Evolutionary conservation across 192 early-diverging fungal genomes (phyloP).

Genomic region (Linnemannia hyalina): DNA sequence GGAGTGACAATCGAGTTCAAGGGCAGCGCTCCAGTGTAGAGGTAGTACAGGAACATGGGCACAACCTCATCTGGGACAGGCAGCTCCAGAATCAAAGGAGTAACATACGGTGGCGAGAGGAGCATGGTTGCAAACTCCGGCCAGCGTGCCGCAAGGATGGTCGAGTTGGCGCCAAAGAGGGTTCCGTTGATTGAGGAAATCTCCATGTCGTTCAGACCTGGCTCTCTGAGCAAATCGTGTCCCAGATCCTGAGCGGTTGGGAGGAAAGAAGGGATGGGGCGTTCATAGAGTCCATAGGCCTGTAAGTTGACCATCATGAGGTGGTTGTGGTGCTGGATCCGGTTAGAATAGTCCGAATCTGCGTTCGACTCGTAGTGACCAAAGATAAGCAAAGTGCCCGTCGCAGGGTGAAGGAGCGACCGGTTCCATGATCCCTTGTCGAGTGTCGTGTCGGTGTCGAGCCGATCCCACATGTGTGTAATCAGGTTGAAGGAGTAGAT

Average conservation of each 20-base stretch:
- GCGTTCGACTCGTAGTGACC: constrained; percentile 32
- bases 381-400: constrained; percentile 47
- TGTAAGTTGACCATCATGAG: constrained; percentile 48
- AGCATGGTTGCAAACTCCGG: constrained; percentile 41
- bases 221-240: constrained; percentile 24
- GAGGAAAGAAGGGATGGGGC: constrained; percentile 34
- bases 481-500: constrained; percentile 34
- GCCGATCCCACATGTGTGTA: constrained; percentile 29
- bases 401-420: constrained; percentile 39
- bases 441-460: constrained; percentile 34
- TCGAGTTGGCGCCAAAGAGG: constrained; percentile 50
- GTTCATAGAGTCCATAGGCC: constrained; percentile 52
- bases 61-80: constrained; percentile 50
- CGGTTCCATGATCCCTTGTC: constrained; percentile 47
- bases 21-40: constrained; percentile 47
- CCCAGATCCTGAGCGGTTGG: constrained; percentile 43
- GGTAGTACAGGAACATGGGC: constrained; percentile 43
- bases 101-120: constrained; percentile 49
- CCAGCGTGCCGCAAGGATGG: constrained; percentile 45
- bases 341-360: constrained; percentile 36
- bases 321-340: constrained; percentile 45
- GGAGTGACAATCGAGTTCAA: constrained; percentile 7
- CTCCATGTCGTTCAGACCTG: constrained; percentile 46
- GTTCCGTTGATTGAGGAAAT: constrained; percentile 31
- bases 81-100: constrained; percentile 38